phyloP scores from a whole-genome alignment of 805 yeast species.

The Saturnispora serradocipensis region DNA sequence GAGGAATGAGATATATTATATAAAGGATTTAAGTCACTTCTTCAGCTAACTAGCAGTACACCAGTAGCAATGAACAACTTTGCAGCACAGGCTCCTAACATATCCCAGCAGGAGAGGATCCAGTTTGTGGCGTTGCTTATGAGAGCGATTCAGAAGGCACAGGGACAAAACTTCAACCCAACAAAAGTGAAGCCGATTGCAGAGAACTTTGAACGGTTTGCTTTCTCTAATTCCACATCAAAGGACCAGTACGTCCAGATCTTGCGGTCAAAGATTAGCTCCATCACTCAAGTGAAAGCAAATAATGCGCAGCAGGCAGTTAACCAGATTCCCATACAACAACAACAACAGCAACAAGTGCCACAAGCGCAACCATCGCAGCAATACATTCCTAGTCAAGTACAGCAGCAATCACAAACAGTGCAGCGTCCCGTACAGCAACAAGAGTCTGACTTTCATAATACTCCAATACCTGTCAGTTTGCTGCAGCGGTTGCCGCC shows the following conservation, averaged over 20 bases:
- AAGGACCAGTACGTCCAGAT: slow-evolving; percentile 50
- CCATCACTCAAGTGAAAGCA: slow-evolving; percentile 30
- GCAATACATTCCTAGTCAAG: slow-evolving; percentile 10
- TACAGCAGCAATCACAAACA: slow-evolving; percentile 10
- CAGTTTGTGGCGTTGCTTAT: slow-evolving; percentile 27
- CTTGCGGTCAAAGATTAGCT: slow-evolving; percentile 32
- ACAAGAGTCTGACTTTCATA: slow-evolving; percentile 38
- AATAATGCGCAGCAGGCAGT: slow-evolving; percentile 18
- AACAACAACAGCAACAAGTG: slow-evolving; percentile 16
- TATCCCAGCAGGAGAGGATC: slow-evolving; percentile 24
- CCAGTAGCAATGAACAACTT: slow-evolving; percentile 6
- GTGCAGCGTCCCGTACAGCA: slow-evolving; percentile 9
- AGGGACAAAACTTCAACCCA: slow-evolving; percentile 23
- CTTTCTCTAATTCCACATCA: slow-evolving; percentile 48
- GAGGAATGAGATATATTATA: background rate
- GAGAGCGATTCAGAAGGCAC: slow-evolving; percentile 26
- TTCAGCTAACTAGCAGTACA: background rate
- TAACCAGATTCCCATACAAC: slow-evolving; percentile 18
- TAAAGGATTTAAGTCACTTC: background rate
- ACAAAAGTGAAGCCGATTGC: slow-evolving; percentile 46
- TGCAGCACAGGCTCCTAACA: slow-evolving; percentile 12
- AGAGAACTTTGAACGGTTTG: slow-evolving; percentile 60
- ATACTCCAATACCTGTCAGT: slow-evolving; percentile 63
- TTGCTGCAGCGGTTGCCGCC: slow-evolving; percentile 60
- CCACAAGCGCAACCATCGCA: slow-evolving; percentile 10